A percentile compares a stretch with the other conserved stretches of the same genome.
Conservation (phyloP, 352 stramenopile genomes). For the Plasmopara viticola region DNA sequence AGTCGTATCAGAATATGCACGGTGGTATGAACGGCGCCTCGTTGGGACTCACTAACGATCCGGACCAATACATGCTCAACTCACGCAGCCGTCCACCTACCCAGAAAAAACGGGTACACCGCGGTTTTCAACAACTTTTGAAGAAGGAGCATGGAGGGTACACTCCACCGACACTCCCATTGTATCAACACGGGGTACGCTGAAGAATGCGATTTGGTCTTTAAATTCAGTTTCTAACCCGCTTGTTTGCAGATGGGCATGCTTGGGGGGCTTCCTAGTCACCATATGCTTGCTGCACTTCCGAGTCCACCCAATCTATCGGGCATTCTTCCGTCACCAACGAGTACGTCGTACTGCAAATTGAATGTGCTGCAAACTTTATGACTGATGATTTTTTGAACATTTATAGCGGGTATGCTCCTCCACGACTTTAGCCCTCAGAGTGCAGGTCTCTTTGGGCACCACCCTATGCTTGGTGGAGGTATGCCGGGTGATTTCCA, state of each 20-base stretch:
- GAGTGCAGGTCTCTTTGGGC: slow-evolving; percentile 39
- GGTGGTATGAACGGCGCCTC: slow-evolving; percentile 25
- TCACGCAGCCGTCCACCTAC: slow-evolving; percentile 21
- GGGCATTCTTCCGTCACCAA: slow-evolving; percentile 69
- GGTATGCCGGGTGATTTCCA: slow-evolving; percentile 26
- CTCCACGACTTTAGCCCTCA: slow-evolving; percentile 74
- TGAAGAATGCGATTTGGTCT: background rate
- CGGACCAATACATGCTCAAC: slow-evolving; percentile 57
- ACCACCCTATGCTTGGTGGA: slow-evolving; percentile 33
- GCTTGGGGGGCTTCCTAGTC: slow-evolving; percentile 44
- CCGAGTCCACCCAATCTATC: slow-evolving; percentile 69
- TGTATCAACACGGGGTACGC: slow-evolving; percentile 68
- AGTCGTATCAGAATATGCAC: slow-evolving; percentile 36
- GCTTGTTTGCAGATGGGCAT: slow-evolving; percentile 46
- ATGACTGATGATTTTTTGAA: slow-evolving; percentile 11
- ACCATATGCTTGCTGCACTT: slow-evolving; percentile 56
- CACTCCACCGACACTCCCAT: slow-evolving; percentile 50
- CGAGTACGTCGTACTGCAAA: slow-evolving; percentile 41
- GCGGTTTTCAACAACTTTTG: slow-evolving; percentile 73
- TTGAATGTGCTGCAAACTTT: background rate
- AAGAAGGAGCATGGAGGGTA: slow-evolving; percentile 71
- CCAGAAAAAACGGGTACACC: slow-evolving; percentile 68
- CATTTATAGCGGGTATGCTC: slow-evolving; percentile 50
- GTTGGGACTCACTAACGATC: slow-evolving; percentile 57
- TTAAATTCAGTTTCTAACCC: background rate